Evolutionary conservation across 2,329 filamentous ascomycete genomes (phyloP).

Genomic region (Fusarium succisae): DNA sequence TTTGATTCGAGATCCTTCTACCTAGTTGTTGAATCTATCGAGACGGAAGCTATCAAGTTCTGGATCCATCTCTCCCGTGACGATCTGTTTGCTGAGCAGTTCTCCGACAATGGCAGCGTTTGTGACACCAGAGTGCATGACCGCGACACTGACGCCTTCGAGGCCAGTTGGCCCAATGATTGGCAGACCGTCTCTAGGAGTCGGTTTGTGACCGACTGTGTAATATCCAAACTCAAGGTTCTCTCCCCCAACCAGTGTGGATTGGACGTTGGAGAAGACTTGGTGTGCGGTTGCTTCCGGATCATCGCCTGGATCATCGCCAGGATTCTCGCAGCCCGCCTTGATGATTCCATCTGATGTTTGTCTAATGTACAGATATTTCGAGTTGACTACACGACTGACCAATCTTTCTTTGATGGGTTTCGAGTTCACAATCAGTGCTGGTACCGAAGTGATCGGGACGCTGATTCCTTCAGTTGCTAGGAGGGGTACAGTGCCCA

Average conservation of each 20-base stretch:
- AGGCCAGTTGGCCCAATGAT: constrained; percentile 24
- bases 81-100: constrained; percentile 15
- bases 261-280: constrained; percentile 3
- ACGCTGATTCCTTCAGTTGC: not conserved
- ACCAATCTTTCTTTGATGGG: not conserved
- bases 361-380: constrained; percentile 20
- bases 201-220: constrained; percentile 20
- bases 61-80: not conserved
- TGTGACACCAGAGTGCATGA: constrained; percentile 31
- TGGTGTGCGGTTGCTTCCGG: constrained; percentile 9
- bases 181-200: constrained; percentile 14
- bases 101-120: constrained; percentile 29
- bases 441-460: constrained; percentile 1
- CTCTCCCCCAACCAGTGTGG: not conserved
- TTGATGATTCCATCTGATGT: constrained; percentile 15
- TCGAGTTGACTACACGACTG: constrained; percentile 11
- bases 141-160: constrained; percentile 15
- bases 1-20: too few species aligned
- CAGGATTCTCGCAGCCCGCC: constrained; percentile 19
- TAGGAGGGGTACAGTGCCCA: constrained; percentile 12
- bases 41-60: not conserved
- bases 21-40: not conserved
- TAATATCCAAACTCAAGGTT: constrained; percentile 8
- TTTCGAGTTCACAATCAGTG: constrained; percentile 23
- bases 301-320: constrained; percentile 19